These are phyloP conservation scores for Apiospora hydei DNA, from an alignment of 2,329 filamentous ascomycete genomes.

Conservation along the genomic window DNA sequence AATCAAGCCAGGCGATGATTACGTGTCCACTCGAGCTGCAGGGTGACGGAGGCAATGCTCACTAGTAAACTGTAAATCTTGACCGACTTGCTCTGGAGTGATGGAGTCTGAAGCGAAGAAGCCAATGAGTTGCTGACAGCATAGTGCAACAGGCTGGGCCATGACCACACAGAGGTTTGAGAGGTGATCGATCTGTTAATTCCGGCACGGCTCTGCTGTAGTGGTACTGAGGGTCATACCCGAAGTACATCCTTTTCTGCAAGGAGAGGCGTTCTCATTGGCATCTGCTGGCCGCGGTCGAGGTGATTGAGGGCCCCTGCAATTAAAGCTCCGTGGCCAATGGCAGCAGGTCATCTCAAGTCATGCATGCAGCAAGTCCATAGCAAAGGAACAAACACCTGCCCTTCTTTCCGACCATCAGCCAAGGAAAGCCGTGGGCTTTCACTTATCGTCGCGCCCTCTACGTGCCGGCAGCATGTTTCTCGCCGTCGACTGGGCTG, in stretches of 20 bases:
- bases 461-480: not conserved
- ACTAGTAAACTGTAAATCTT: slow-evolving; percentile 20
- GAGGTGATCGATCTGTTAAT: not conserved
- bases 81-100: slow-evolving; percentile 10
- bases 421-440: not conserved
- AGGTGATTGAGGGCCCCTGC: slow-evolving; percentile 11
- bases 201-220: slow-evolving; percentile 18
- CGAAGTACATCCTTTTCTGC: slow-evolving; percentile 7
- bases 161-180: slow-evolving; percentile 2
- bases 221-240: slow-evolving; percentile 22
- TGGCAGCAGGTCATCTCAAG: slow-evolving; percentile 9
- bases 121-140: slow-evolving; percentile 16
- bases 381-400: slow-evolving; percentile 1
- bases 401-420: not conserved
- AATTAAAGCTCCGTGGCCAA: slow-evolving; percentile 24
- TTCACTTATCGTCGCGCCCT: slow-evolving; percentile 1
- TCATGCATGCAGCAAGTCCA: slow-evolving; percentile 1
- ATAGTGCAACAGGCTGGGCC: slow-evolving; percentile 9
- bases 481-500: not conserved
- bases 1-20: not conserved
- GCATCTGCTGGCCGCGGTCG: not conserved
- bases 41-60: slow-evolving; percentile 5
- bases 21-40: slow-evolving; percentile 3
- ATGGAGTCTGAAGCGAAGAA: slow-evolving; percentile 8
- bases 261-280: slow-evolving; percentile 15